phyloP scores from a whole-genome alignment of 1,139 yeast species.

The Pneumocystis wakefieldiae region DNA sequence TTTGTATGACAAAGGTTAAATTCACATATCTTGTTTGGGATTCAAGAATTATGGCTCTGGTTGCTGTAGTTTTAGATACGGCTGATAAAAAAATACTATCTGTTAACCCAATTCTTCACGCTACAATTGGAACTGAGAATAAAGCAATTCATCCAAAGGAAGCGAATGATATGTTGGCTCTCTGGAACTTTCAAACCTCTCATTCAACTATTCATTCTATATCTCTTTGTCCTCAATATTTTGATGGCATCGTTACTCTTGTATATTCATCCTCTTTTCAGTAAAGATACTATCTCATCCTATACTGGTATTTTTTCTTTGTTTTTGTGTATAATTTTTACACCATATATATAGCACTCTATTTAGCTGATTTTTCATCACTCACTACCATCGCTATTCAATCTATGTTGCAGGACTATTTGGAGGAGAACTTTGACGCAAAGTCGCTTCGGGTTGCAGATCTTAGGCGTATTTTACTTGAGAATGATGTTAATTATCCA shows the following conservation, averaged over 20 bases:
- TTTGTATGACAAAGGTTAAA: conserved; percentile 31
- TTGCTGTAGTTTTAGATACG: conserved; percentile 31
- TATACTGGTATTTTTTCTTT: no score
- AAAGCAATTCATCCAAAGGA: conserved; percentile 37
- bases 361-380: not conserved
- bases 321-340: not conserved
- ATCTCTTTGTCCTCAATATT: not conserved
- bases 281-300: not conserved
- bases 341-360: not conserved
- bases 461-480: conserved; percentile 44
- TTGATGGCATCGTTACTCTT: not conserved
- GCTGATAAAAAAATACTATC: conserved; percentile 18
- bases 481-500: conserved; percentile 41
- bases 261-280: not conserved
- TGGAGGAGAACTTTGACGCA: conserved; percentile 43
- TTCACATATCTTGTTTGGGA: conserved; percentile 38
- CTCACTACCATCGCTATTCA: not conserved
- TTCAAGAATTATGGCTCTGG: conserved; percentile 40
- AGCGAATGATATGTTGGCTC: conserved; percentile 31
- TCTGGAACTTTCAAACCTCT: conserved; percentile 2
- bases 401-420: conserved; percentile 4
- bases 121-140: conserved; percentile 55
- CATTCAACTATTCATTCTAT: not conserved
- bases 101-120: conserved; percentile 44
- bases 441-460: conserved; percentile 45